A percentile compares a stretch with the other conserved stretches of the same genome.
Conservation (phyloP, 2,329 filamentous ascomycete species). For the Fusarium paranaense region DNA sequence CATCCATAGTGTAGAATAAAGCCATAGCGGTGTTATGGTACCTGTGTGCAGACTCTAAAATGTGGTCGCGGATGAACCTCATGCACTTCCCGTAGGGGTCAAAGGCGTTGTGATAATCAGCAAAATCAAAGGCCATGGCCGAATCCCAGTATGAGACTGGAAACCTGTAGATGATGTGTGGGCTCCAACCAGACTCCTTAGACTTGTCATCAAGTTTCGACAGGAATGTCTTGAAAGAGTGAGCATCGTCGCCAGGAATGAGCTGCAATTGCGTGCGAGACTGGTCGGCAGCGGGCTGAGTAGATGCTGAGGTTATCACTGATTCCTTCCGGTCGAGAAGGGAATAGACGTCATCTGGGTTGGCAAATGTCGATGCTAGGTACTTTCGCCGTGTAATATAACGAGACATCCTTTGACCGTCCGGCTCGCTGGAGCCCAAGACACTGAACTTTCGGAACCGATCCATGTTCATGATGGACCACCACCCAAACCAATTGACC, state of each 20-base stretch:
- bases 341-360: conserved; percentile 49
- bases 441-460: conserved; percentile 66
- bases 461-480: conserved; percentile 63
- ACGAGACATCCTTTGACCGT: conserved; percentile 37
- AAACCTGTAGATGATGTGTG: conserved; percentile 49
- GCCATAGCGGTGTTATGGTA: conserved; percentile 47
- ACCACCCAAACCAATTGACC: conserved; percentile 72
- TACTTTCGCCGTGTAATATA: conserved; percentile 48
- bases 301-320: neutral
- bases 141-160: conserved; percentile 56
- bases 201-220: conserved; percentile 3
- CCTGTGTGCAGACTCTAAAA: conserved; percentile 18
- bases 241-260: conserved; percentile 14
- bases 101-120: conserved; percentile 33
- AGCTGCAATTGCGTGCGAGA: neutral
- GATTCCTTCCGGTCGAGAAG: conserved; percentile 9
- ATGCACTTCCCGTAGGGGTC: conserved; percentile 42
- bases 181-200: conserved; percentile 19
- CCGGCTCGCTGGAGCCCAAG: conserved; percentile 57
- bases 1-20: conserved; percentile 63
- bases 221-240: conserved; percentile 17
- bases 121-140: conserved; percentile 41
- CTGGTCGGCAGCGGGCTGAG: neutral
- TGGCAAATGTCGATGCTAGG: conserved; percentile 46
- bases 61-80: conserved; percentile 5